Evolutionary conservation across 2,329 filamentous ascomycete genomes (phyloP), one percentile per base, ranked within the genome.

Genomic region (Arthroderma sp.): DNA sequence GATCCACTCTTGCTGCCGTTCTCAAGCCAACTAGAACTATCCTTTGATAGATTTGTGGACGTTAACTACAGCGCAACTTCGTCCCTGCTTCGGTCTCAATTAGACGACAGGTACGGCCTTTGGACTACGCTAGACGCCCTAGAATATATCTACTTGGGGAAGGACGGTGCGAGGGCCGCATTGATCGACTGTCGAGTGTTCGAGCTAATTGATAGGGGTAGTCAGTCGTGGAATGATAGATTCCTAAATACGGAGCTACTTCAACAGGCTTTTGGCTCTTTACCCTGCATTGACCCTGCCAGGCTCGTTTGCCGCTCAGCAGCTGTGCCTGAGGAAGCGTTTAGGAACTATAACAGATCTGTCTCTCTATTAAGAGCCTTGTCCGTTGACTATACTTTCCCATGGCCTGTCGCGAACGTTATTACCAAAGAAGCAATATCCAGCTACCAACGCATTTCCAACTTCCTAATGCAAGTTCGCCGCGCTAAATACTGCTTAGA

Each of bases 161-260:
- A 75, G 10, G 80, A 95, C 54, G 84, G 86, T 1, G 74, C 78
- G 1, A 66, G 78, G 0, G 75, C 82, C 1, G 74, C 82, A 39
- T 63, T 67, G 0, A 81, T 94, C 53, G 75, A 82, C 8, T 71
- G 72, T 28, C 74, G 74, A 8, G 61, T 95, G 1, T 94, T 94
- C 56, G 75, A 80, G 45, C 79, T 82, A 40, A 73, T 95, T 38
- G 83, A 91, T 52, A 69, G 62, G 40, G 65, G 66, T 8, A 62
- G 71, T 66, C 57, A 62, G 57, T 63, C 63, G 32, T 95, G 87
- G 88, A 80, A 82, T 49, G 86, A 95, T 59, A 77, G 80, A 15
- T 94, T 89, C 56, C 72, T 83, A 0, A 68, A 95, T 29, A 91
- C 83, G 0, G 85, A 88, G 52, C 65, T 86, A 1, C 80, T 82